phyloP scores from a whole-genome alignment of 73 alveolate genomes.

The Uronychia setigera region DNA sequence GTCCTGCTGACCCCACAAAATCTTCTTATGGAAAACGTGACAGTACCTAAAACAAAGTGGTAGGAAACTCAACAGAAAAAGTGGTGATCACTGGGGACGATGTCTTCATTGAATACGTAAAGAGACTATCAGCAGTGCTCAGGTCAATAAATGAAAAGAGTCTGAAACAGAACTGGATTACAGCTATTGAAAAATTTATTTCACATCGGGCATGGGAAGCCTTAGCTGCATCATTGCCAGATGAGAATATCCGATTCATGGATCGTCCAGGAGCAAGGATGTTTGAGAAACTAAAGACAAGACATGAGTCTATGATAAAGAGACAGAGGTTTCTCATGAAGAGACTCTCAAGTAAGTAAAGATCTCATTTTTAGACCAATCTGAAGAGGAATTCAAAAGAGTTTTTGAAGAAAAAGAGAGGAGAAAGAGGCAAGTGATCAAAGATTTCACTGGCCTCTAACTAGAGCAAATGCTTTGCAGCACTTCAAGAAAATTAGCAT shows the following conservation, averaged over 20 bases:
- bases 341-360: neutral
- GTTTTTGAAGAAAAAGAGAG: conserved; percentile 32
- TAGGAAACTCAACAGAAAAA: too few relatives aligned
- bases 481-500: conserved; percentile 35
- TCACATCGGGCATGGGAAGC: neutral
- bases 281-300: neutral
- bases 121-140: conserved; percentile 11
- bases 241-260: neutral
- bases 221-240: neutral
- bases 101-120: conserved; percentile 40
- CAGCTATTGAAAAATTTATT: neutral
- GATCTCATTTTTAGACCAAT: neutral
- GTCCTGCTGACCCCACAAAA: neutral
- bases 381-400: conserved; percentile 21
- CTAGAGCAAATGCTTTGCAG: conserved; percentile 44
- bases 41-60: too few relatives aligned
- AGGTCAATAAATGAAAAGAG: neutral
- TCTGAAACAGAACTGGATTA: neutral
- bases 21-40: neutral
- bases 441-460: conserved; percentile 23
- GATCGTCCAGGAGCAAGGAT: neutral
- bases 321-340: neutral
- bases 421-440: conserved; percentile 25
- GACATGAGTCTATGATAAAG: neutral
- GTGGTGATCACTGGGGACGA: conserved; percentile 56